Evolutionary conservation across 2,329 filamentous ascomycete species (phyloP).

Genomic region (Camptophora hylomeconis): DNA sequence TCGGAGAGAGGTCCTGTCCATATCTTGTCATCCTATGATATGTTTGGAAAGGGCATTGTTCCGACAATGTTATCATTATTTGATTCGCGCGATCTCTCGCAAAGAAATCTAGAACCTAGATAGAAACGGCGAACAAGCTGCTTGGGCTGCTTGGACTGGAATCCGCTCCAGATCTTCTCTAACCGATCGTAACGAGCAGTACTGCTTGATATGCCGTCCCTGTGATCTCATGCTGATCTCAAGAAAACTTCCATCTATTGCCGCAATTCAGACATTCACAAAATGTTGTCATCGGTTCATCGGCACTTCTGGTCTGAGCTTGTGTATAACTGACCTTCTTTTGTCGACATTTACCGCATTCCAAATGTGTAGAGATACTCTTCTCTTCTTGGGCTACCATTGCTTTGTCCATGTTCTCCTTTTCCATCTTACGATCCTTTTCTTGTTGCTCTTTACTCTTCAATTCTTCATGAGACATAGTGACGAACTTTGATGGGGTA

Average conservation of each 20-base stretch:
- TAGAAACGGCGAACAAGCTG: too few species aligned
- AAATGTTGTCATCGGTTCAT: slow-evolving; percentile 59
- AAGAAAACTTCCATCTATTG: slow-evolving; percentile 29
- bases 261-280: slow-evolving; percentile 36
- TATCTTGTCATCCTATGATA: too few species aligned
- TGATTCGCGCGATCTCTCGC: too few species aligned
- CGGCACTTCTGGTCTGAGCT: slow-evolving; percentile 86
- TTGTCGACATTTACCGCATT: slow-evolving; percentile 84
- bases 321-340: slow-evolving; percentile 89
- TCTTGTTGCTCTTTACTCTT: slow-evolving; percentile 72
- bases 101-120: too few species aligned
- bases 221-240: too few species aligned
- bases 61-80: too few species aligned
- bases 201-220: too few species aligned
- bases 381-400: slow-evolving; percentile 89
- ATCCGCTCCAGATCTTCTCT: too few species aligned
- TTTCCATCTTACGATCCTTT: slow-evolving; percentile 61
- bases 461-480: slow-evolving; percentile 81
- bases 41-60: too few species aligned
- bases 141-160: too few species aligned
- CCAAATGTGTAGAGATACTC: slow-evolving; percentile 74
- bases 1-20: too few species aligned
- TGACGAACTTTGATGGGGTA: slow-evolving; percentile 58
- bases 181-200: too few species aligned
- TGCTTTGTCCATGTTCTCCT: slow-evolving; percentile 93